Base-by-base conservation (phyloP, 2,329 filamentous ascomycete genomes). In the Coniosporium uncinatum region DNA sequence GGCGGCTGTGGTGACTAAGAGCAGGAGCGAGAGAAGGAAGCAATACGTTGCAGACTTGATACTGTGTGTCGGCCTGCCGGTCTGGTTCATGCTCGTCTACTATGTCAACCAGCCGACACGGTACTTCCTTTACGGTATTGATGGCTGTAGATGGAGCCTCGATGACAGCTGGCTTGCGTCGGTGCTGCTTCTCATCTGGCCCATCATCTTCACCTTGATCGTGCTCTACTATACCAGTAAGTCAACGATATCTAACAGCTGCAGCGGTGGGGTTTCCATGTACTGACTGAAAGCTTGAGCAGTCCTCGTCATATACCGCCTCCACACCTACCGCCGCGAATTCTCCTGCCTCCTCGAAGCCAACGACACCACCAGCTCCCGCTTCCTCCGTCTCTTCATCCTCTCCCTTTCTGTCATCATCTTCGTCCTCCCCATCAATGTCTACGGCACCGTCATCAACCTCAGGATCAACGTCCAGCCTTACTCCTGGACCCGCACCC, bases 321-420 rank as follows among this genome's bases (percentile, higher is more conserved):
- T 86, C 24, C 67, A 69, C 52, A 72, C 67, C 42, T 81, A 85
- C 55, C 73, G 78, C 39, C 64, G 62, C 27, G 70, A 78, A 40
- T 80, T 85, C 49, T 65, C 70, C 20, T 57, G 65, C 16, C 71
- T 85, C 31, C 62, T 85, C 8, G 61, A 64, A 13, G 67, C 70
- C 33, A 69, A 69, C 42, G 72, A 71, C 38, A 69, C 75, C 29
- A 81, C 62, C 41, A 75, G 75, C 39, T 75, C 76, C 2, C 72
- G 78, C 43, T 85, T 85, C 63, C 49, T 81, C 40, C 74, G 81
- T 31, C 72, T 80, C 35, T 78, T 79, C 48, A 52, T 76, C 36
- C 70, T 85, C 54, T 69, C 79, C 22, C 39, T 75, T 5, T 52
- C 69, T 19, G 56, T 75, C 43, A 57, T 76, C 22, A 14, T 73